Percentiles rank a stretch among this genome's conserved stretches.
These are phyloP conservation scores for Pythium rhizo-oryzae DNA, from an alignment of 352 stramenopile species.

Conservation along the genomic window DNA sequence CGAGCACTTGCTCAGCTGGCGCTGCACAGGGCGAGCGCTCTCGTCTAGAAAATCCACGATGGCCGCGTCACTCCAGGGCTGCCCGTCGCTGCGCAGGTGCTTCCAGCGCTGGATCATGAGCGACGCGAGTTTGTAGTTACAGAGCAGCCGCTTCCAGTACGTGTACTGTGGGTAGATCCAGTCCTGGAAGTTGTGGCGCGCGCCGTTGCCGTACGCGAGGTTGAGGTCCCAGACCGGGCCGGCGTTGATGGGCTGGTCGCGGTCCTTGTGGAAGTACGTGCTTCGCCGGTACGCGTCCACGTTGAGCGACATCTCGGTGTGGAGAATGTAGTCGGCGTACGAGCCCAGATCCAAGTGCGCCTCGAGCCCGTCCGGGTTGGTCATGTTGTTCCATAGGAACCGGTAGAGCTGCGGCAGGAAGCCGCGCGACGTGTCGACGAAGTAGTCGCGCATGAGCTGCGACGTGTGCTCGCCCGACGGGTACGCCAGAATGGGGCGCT, in stretches of 20 bases:
- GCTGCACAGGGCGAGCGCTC: slow-evolving; percentile 43
- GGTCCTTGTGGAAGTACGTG: slow-evolving; percentile 83
- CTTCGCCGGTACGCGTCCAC: slow-evolving; percentile 79
- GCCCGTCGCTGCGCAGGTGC: slow-evolving; percentile 44
- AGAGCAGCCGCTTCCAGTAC: slow-evolving; percentile 82
- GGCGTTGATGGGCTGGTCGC: slow-evolving; percentile 71
- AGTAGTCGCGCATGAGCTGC: slow-evolving; percentile 76
- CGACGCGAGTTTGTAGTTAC: slow-evolving; percentile 75
- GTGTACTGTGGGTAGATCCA: slow-evolving; percentile 82
- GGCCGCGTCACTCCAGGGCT: slow-evolving; percentile 54
- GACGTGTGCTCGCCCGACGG: slow-evolving; percentile 54
- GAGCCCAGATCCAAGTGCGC: slow-evolving; percentile 70
- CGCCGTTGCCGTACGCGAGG: slow-evolving; percentile 75
- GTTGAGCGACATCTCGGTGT: slow-evolving; percentile 85
- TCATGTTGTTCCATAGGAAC: slow-evolving; percentile 82
- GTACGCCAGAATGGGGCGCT: slow-evolving; percentile 62
- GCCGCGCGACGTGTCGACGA: slow-evolving; percentile 58
- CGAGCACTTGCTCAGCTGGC: slow-evolving; percentile 60
- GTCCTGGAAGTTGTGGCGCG: slow-evolving; percentile 51
- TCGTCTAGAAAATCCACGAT: slow-evolving; percentile 59
- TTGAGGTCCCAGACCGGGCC: slow-evolving; percentile 83
- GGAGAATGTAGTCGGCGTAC: slow-evolving; percentile 76
- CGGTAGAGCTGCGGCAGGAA: slow-evolving; percentile 71
- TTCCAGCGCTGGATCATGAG: slow-evolving; percentile 81
- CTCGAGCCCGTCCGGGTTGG: slow-evolving; percentile 51